Evolutionary conservation across 805 yeast genomes (phyloP), one percentile per base, ranked within the genome.

Genomic region (Starmerella vaccinii): DNA sequence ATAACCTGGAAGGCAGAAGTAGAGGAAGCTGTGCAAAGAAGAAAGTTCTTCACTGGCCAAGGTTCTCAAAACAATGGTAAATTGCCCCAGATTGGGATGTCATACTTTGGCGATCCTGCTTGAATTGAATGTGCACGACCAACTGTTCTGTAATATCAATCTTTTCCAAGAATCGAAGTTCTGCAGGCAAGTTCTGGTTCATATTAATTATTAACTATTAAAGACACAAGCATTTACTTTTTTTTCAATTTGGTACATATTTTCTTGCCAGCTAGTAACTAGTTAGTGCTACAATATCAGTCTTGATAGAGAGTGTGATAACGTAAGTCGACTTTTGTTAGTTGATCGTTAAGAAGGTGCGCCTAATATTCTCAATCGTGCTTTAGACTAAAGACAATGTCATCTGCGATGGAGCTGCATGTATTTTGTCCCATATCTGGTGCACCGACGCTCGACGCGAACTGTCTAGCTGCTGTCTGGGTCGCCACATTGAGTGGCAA

Each of bases 1-100:
- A 77, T 87, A 49, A 73, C 75, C 18, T 87, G 90, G 80, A 49
- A 44, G 23, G 78, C 75, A 48, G 79, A 74, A 24, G 76, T 73
- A 19, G 54, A 51, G 22, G 54, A 53, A 24, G 52, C 47, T 6
- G 37, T 40, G 4, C 46, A 41, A 13, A 40, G 49, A 33, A 29
- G 46, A 27, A 37, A 23, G 22, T 32, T 24, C 18, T 49, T 13
- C 45, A 32, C 24, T 22, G 49, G 34, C 13, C 27, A 30, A 6
- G 5, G 29, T 27, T 2, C 38, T 12, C 38, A 34, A 13, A 21
- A 22, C 12, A 40, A n/a, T 13, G 41, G 35, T 10, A 40, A 18
- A 19, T 49, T 56, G 26, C 59, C 56, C 2, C 35, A 34, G 18
- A 37, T 51, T 5, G 55, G 56, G 2, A 46, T 52, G 50, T 10